Base-by-base conservation (phyloP, 2,329 filamentous ascomycete genomes). In the Colletotrichum eremochloae region DNA sequence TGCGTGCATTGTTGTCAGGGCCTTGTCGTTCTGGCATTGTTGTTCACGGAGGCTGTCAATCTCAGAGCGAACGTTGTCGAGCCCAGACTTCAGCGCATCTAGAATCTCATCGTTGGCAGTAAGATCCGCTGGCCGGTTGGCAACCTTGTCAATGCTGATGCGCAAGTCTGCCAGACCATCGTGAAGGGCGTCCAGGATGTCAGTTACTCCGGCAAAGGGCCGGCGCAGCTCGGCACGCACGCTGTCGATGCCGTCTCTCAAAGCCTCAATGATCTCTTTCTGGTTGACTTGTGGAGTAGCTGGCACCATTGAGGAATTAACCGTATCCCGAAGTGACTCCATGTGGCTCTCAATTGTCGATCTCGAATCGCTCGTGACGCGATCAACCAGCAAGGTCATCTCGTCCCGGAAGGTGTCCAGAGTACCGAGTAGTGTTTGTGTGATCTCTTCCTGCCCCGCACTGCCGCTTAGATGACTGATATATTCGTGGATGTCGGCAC, bases 61-160 rank as follows among this genome's bases (percentile, higher is more conserved):
- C 61, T 98, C 95, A 2, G 89, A 87, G 65, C 91, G 91, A 20
- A 98, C 87, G 50, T 88, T 88, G 55, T 93, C 91, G 11, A 98
- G 85, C 0, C 95, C 95, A n/a, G 91, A 88, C 79, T 93, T 97
- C 68, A 98, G 87, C 0, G 94, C 94, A 72, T 97, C 94, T 1
- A 98, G 86, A 64, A 98, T 95, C 81, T 98, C 95, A 75, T 97
- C 94, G 72, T 93, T 96, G 69, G 94, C 91, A 0, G 93, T 95
- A 81, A 96, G 88, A 76, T 97, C 95, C 0, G 90, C 85, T 6
- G 95, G 93, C 82, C 94, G 96, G 79, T 96, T 91, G 31, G 90
- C 86, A 20, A 96, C 87, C 78, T 86, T 88, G 71, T 97, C 95
- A 69, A 98, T 92, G 73, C 94, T 92, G 38, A 87, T 86, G 36